Evolutionary conservation across 1,284 basidiomycete genomes (phyloP), one percentile per base, ranked within the genome.

Genomic region (Vanrija sp.): DNA sequence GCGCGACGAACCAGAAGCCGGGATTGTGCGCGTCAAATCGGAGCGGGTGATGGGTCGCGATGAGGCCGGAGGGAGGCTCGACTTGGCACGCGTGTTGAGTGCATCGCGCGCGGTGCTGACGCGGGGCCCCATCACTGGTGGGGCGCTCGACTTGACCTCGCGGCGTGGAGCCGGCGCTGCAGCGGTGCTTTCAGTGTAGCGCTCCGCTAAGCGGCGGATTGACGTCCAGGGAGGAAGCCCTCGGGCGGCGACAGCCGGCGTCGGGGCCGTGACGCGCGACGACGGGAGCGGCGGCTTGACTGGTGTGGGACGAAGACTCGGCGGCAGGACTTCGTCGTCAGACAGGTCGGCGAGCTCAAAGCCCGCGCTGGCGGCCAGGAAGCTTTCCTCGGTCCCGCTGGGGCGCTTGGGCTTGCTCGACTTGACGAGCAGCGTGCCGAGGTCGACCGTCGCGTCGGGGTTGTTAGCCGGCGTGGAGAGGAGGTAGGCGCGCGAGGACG

Each of bases 341-440:
- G 43, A 42, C 10, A 57, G 44, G 20, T 52, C 55, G 6, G 55
- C 55, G 19, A 57, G 55, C 15, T 42, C 23, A n/a, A 47, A 24
- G 18, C 10, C 24, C 4, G 25, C 27, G 16, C n/a, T 23, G 8
- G 39, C 43, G n/a, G 39, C 49, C 16, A 68, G 59, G 53, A 73
- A 67, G 49, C 68, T 71, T 47, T 71, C 69, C 50, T 71, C 71
- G 0, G 64, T 67, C 6, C 67, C 69, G 5, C 61, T 64, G 1
- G 59, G 58, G 35, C 65, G 50, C 46, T 69, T 68, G 8, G 62
- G 65, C 47, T 64, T 68, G 19, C 43, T 47, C 25, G 67, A 31
- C 31, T 31, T 56, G 20, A 53, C 59, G 48, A 72, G 62, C 31
- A 75, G 41, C 42, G 64, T 64, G 19, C 58, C 57, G 4, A 75